Percentiles rank a stretch among this genome's conserved stretches.
Conservation (phyloP, 495 filamentous ascomycete species). For the Aspergillus cristatus region DNA sequence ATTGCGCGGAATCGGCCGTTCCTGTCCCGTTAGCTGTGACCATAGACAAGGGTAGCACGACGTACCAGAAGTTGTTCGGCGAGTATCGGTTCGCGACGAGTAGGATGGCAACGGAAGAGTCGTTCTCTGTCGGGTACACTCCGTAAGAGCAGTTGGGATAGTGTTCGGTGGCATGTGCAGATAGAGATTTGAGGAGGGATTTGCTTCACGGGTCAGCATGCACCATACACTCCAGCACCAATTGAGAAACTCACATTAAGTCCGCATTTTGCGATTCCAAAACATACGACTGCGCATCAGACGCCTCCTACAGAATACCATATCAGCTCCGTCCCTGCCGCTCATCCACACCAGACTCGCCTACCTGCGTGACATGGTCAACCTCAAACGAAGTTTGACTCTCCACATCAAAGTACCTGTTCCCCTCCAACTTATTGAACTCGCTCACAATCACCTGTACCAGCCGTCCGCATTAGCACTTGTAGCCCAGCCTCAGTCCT, state of each 20-base stretch:
- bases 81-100: slow-evolving; percentile 94
- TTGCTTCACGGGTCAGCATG: slow-evolving; percentile 22
- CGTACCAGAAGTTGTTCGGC: slow-evolving; percentile 91
- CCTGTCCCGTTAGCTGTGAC: slow-evolving; percentile 32
- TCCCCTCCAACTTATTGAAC: slow-evolving; percentile 68
- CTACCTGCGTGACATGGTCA: slow-evolving; percentile 72
- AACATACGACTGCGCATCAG: slow-evolving; percentile 67
- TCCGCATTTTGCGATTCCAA: slow-evolving; percentile 71
- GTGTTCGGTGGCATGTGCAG: slow-evolving; percentile 77
- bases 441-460: slow-evolving; percentile 72
- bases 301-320: slow-evolving; percentile 60
- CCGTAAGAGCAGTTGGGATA: slow-evolving; percentile 74
- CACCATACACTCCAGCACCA: background rate
- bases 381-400: slow-evolving; percentile 78
- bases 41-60: background rate
- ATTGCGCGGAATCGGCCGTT: slow-evolving; percentile 92
- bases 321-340: too few species aligned
- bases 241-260: slow-evolving; percentile 52
- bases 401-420: slow-evolving; percentile 81
- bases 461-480: too few species aligned
- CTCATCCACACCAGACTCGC: background rate
- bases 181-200: slow-evolving; percentile 71
- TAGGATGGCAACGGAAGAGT: slow-evolving; percentile 67
- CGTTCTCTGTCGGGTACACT: slow-evolving; percentile 66
- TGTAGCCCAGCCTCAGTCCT: slow-evolving; percentile 12